phyloP scores from a whole-genome alignment of 169 alveolate species.

The Eimeria sp. region DNA sequence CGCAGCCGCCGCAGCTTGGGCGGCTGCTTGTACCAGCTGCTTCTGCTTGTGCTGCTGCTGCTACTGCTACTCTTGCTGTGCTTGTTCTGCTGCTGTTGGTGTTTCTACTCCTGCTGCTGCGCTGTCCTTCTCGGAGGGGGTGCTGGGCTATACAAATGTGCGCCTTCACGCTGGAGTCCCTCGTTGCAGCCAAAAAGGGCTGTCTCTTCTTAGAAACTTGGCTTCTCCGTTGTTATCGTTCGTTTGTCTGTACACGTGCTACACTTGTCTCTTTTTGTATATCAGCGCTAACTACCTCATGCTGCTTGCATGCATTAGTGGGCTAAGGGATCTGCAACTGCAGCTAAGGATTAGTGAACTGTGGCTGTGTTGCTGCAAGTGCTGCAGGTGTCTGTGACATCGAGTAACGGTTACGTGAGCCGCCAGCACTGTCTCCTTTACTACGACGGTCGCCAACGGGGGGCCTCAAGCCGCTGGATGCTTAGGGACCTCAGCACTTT shows the following conservation, averaged over 20 bases:
- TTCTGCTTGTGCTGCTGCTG: conserved; percentile 10
- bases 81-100: neutral
- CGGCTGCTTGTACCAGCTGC: neutral
- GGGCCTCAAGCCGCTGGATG: conserved; percentile 90
- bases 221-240: too few relatives aligned
- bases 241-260: too few relatives aligned
- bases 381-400: conserved; percentile 83
- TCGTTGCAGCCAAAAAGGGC: too few relatives aligned
- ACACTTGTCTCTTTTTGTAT: too few relatives aligned
- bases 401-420: conserved; percentile 94
- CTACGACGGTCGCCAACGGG: conserved; percentile 90
- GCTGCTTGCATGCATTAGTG: too few relatives aligned
- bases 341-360: too few relatives aligned
- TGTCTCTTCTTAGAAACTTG: too few relatives aligned
- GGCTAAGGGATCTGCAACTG: too few relatives aligned
- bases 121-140: too few relatives aligned
- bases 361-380: neutral
- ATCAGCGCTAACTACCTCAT: too few relatives aligned
- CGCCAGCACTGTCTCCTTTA: conserved; percentile 94
- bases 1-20: neutral
- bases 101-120: neutral
- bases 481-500: conserved; percentile 93
- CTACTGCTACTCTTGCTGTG: neutral
- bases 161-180: too few relatives aligned
- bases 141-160: too few relatives aligned